Conservation (phyloP, 129 eudicot genomes). For the Escallonia rubra region DNA sequence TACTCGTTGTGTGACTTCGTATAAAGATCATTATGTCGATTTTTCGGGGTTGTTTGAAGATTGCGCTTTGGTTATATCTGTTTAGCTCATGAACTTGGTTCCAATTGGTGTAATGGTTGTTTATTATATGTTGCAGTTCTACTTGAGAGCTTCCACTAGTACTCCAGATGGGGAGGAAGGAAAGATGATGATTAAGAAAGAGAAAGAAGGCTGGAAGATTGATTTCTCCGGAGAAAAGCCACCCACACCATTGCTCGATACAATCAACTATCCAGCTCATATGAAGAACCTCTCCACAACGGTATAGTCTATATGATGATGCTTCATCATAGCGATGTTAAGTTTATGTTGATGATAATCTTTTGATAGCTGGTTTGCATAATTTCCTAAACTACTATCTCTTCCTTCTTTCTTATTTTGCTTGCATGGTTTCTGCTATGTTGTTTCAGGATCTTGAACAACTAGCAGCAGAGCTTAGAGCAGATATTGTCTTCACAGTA, state of each 20-base stretch:
- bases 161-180: conserved; percentile 42
- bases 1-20: not conserved
- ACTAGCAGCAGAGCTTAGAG: conserved; percentile 71
- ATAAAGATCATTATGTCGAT: no score
- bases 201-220: conserved; percentile 43
- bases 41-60: not conserved
- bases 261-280: conserved; percentile 65
- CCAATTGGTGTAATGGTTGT: not conserved
- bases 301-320: conserved; percentile 16
- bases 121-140: conserved; percentile 32
- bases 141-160: conserved; percentile 42
- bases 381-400: no score
- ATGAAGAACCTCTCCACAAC: conserved; percentile 70
- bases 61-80: not conserved
- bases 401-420: no score
- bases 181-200: conserved; percentile 39
- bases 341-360: no score
- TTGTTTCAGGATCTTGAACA: conserved; percentile 66
- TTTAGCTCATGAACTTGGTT: not conserved
- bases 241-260: conserved; percentile 64
- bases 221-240: conserved; percentile 72
- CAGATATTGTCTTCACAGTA: conserved; percentile 63
- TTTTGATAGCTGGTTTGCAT: no score
- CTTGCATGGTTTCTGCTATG: no score
- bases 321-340: no score